phyloP scores from a whole-genome alignment of 2,329 filamentous ascomycete species.

The Arthrobotrys megalospora region DNA sequence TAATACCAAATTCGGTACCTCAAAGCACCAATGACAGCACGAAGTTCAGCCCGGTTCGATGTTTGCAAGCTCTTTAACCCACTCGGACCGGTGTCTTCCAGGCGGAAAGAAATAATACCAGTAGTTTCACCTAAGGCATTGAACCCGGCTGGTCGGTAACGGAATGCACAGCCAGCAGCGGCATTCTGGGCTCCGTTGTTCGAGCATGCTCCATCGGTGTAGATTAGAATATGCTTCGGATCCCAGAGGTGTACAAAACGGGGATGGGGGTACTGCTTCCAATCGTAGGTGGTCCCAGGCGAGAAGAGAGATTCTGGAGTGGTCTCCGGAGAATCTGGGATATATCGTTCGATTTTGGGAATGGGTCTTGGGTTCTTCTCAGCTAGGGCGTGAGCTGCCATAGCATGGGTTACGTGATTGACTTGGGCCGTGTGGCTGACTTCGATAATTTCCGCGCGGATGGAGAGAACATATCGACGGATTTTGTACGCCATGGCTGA shows the following conservation, averaged over 20 bases:
- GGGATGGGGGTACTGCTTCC: neutral
- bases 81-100: conserved; percentile 69
- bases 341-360: neutral
- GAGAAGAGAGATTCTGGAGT: conserved; percentile 44
- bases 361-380: neutral
- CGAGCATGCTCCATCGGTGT: conserved; percentile 70
- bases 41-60: conserved; percentile 73
- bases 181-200: conserved; percentile 68
- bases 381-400: neutral
- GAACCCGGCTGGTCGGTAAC: conserved; percentile 19
- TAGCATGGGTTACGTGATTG: neutral
- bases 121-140: neutral
- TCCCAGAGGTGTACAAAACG: conserved; percentile 66
- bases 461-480: no score
- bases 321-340: conserved; percentile 11
- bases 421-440: no score
- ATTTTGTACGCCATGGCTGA: no score
- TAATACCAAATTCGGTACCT: conserved; percentile 68
- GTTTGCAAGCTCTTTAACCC: conserved; percentile 68
- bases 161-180: conserved; percentile 59
- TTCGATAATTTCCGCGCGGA: no score
- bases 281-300: neutral
- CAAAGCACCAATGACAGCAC: conserved; percentile 72
- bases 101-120: conserved; percentile 65
- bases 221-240: conserved; percentile 67